Conservation (phyloP, 768 basidiomycete genomes). For the Dentipellis fragilis region DNA sequence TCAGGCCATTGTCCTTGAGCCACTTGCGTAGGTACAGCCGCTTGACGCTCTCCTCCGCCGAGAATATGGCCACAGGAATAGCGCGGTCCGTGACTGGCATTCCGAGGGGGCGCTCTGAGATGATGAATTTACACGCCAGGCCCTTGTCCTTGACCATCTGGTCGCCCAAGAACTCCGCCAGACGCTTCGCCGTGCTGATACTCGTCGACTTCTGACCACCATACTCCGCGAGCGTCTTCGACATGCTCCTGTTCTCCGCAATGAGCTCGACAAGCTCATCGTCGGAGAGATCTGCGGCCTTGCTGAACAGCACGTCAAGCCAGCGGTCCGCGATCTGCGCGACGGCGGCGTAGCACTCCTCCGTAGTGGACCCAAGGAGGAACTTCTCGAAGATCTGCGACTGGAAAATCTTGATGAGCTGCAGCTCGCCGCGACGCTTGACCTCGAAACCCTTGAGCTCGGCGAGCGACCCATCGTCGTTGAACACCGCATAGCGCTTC, state of each 20-base stretch:
- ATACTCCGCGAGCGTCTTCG: conserved; percentile 92
- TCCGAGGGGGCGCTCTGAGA: conserved; percentile 85
- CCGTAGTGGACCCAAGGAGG: conserved; percentile 82
- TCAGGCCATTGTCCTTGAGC: conserved; percentile 87
- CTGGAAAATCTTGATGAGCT: conserved; percentile 99
- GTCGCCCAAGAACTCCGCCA: conserved; percentile 94
- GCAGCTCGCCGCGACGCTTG: conserved; percentile 93
- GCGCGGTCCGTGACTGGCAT: conserved; percentile 97
- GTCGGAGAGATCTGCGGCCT: conserved; percentile 75
- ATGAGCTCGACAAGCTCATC: conserved; percentile 96
- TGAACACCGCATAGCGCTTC: conserved; percentile 98
- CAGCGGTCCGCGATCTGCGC: conserved; percentile 92
- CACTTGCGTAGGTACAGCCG: conserved; percentile 87
- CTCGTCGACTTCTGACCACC: conserved; percentile 96
- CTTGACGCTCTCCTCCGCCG: conserved; percentile 88
- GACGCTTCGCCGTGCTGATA: conserved; percentile 88
- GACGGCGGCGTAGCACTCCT: conserved; percentile 93
- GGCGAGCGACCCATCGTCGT: conserved; percentile 94
- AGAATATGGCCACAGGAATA: conserved; percentile 95
- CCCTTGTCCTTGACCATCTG: conserved; percentile 99
- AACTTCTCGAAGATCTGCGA: conserved; percentile 98
- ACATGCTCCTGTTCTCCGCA: conserved; percentile 97
- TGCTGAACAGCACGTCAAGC: conserved; percentile 90
- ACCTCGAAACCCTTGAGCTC: conserved; percentile 99
- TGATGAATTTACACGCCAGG: conserved; percentile 97